Base-by-base conservation (phyloP, 2,329 filamentous ascomycete species). In the Clonostachys rhizophaga region DNA sequence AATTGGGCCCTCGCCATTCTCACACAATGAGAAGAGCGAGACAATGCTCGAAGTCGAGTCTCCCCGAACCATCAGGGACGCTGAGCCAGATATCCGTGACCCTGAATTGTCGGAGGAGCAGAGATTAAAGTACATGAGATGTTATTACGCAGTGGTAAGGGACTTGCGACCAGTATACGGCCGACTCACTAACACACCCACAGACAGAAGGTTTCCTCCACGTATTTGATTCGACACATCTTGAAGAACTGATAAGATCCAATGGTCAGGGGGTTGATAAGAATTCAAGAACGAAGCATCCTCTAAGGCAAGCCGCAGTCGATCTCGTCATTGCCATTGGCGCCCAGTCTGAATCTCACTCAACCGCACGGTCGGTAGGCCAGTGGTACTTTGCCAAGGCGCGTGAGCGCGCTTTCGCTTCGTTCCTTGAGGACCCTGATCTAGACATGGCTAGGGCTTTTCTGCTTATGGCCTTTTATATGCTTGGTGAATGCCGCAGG, bases 391-490 rank as follows among this genome's bases (percentile, higher is more conserved):
- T 80, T 48, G 68, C 67, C 3, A 67, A 68, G 18, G 76, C 73
- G 1, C 76, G 63, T 16, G 55, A 64, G 36, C 71, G 76, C 0
- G 75, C 82, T 48, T 64, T 69, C n/a, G 70, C 68, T 5, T 76
- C 78, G 62, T 62, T 81, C 0, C 14, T n/a, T 3, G 71, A 75
- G 51, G 72, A 79, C 48, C 78, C 78, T 0, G 79, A 73, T 36
- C 60, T 80, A 11, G 68, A 77, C 43, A 65, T 80, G 55, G 71
- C 79, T 5, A 65, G 74, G 14, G 63, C 67, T 0, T 83, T 80
- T 50, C 58, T 80, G 0, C 63, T 82, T 14, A 76, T 83, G 72
- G 70, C 78, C 1, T 80, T 81, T 51, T 83, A 80, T 52, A 77
- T 81, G 71, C 67, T 81, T 4, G 78, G 76, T 0, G 75, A 76